These are phyloP conservation scores for Alternaria sp. DNA, from an alignment of 2,329 filamentous ascomycete genomes.

Conservation along the genomic window DNA sequence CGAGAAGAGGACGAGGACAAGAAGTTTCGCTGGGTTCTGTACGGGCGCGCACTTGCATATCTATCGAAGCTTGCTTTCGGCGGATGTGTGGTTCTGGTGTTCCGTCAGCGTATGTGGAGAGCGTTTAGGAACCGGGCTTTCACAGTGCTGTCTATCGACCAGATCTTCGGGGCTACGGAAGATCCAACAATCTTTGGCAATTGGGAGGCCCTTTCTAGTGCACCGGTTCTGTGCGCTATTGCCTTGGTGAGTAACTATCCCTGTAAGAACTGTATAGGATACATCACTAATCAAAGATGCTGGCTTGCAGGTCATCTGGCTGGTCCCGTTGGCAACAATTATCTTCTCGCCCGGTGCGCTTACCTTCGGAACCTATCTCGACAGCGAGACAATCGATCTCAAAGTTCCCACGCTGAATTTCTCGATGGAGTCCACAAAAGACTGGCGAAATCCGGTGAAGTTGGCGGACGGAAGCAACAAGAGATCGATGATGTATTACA, in stretches of 20 bases:
- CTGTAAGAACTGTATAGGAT: not conserved
- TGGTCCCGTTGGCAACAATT: constrained; percentile 46
- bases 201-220: constrained; percentile 40
- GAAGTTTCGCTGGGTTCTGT: constrained; percentile 41
- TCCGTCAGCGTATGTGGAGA: constrained; percentile 47
- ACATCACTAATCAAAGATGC: not conserved
- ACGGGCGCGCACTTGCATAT: constrained; percentile 45
- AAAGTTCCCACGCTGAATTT: constrained; percentile 39
- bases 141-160: constrained; percentile 45
- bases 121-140: constrained; percentile 40
- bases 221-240: constrained; percentile 33
- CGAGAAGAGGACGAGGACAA: constrained; percentile 31
- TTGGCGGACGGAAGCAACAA: constrained; percentile 28
- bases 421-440: constrained; percentile 37
- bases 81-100: constrained; percentile 38
- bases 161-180: constrained; percentile 43
- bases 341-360: constrained; percentile 48
- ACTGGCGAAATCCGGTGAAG: constrained; percentile 40
- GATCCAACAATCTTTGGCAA: constrained; percentile 43
- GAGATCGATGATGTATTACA: constrained; percentile 41
- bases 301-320: constrained; percentile 29
- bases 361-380: constrained; percentile 43
- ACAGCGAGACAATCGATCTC: constrained; percentile 19
- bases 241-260: constrained; percentile 17
- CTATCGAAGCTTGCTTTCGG: constrained; percentile 45